A percentile compares a stretch with the other conserved stretches of the same genome.
phyloP scores from a whole-genome alignment of 805 yeast species.

The Limtongozyma cylindracea region DNA sequence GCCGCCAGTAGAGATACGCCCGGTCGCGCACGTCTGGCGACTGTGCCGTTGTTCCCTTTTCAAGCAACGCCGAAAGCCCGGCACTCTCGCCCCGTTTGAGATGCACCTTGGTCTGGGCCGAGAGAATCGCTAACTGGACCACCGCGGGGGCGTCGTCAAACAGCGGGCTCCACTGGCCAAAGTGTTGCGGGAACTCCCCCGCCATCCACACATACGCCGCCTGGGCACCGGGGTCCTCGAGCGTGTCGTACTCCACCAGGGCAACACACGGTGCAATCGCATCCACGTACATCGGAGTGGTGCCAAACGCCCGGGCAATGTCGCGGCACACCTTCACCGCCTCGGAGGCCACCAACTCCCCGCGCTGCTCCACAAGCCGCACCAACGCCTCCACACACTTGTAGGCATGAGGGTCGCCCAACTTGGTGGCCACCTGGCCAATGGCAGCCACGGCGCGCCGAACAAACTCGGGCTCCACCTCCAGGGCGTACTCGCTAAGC shows the following conservation, averaged over 20 bases:
- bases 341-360: conserved; percentile 34
- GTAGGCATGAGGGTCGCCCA: too few species aligned
- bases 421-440: conserved; percentile 47
- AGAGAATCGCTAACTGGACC: conserved; percentile 22
- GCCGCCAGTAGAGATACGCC: conserved; percentile 62
- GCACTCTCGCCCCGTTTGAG: conserved; percentile 36
- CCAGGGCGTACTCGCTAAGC: conserved; percentile 61
- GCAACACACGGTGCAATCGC: conserved; percentile 30
- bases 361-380: conserved; percentile 32
- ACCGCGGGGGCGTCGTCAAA: conserved; percentile 30
- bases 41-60: too few species aligned
- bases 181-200: conserved; percentile 44
- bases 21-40: conserved; percentile 68
- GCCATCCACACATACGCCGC: conserved; percentile 43
- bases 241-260: conserved; percentile 17
- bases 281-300: conserved; percentile 19
- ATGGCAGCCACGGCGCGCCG: conserved; percentile 37
- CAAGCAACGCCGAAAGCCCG: too few species aligned
- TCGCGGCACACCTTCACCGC: conserved; percentile 36
- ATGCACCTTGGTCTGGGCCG: conserved; percentile 6
- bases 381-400: conserved; percentile 30
- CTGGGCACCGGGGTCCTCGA: conserved; percentile 22
- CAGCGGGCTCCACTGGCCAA: conserved; percentile 38
- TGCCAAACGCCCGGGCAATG: conserved; percentile 35
- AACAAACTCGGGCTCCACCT: conserved; percentile 62